Evolutionary conservation across 1,139 yeast genomes (phyloP).

Genomic region (Groenewaldozyma sp.): DNA sequence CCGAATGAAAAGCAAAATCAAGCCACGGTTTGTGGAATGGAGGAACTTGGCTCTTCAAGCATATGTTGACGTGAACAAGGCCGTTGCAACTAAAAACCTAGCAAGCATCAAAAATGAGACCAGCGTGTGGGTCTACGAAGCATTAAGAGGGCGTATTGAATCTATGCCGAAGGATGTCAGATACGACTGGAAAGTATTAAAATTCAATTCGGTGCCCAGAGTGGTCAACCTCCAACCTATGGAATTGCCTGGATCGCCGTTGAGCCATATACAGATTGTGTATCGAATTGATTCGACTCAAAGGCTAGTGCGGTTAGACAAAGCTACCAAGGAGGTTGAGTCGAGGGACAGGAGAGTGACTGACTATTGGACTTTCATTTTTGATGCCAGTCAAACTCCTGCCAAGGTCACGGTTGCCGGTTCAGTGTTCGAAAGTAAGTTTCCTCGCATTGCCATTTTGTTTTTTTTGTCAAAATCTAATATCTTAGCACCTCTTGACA

Average conservation of each 20-base stretch:
- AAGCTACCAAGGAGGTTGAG: conserved; percentile 30
- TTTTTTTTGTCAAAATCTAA: conserved; percentile 2
- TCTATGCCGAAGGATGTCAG: conserved; percentile 51
- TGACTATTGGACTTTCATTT: conserved; percentile 67
- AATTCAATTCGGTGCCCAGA: conserved; percentile 64
- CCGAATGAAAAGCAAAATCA: conserved; percentile 53
- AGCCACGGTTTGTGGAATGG: conserved; percentile 61
- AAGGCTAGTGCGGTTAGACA: conserved; percentile 42
- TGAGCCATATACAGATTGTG: conserved; percentile 64
- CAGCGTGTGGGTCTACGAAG: conserved; percentile 54
- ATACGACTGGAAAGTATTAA: conserved; percentile 67
- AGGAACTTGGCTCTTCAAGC: conserved; percentile 61
- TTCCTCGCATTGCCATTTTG: neutral
- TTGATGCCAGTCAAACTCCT: conserved; percentile 59
- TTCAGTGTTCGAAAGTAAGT: conserved; percentile 59
- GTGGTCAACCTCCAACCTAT: conserved; percentile 60
- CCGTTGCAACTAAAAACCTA: conserved; percentile 48
- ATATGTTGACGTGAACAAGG: conserved; percentile 56
- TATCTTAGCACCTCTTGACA: conserved; percentile 23
- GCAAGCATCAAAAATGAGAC: conserved; percentile 37
- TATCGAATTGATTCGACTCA: conserved; percentile 70
- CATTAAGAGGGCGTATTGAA: conserved; percentile 41
- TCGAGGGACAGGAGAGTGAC: conserved; percentile 49
- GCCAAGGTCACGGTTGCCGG: conserved; percentile 62
- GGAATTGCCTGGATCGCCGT: conserved; percentile 51